phyloP scores from a whole-genome alignment of 75 land plant species.

The Cupressus sempervirens region DNA sequence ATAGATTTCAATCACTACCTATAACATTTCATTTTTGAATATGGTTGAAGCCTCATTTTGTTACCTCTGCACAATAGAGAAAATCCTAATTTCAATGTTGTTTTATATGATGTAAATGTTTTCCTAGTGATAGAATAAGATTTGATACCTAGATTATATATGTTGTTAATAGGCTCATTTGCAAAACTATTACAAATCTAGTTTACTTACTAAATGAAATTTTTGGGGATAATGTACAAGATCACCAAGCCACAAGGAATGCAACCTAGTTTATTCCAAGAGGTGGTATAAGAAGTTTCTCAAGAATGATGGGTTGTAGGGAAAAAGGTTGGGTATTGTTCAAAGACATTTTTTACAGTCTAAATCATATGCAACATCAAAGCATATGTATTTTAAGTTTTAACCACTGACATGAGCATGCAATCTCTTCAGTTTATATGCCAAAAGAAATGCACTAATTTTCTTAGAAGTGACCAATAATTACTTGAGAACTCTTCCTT shows the following conservation, averaged over 20 bases:
- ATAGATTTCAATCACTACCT: no score
- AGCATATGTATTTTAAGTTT: no score
- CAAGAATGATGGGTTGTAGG: conserved; percentile 32
- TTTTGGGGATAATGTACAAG: conserved; percentile 29
- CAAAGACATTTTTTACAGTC: background rate
- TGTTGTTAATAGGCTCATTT: conserved; percentile 25
- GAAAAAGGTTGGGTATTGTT: conserved; percentile 35
- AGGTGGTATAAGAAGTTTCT: conserved; percentile 41
- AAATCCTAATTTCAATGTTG: background rate
- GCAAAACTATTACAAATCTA: conserved; percentile 34
- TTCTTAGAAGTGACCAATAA: no score
- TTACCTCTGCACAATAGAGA: background rate
- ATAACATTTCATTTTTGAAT: no score
- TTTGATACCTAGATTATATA: background rate
- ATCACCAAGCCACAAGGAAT: conserved; percentile 21
- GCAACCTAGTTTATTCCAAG: conserved; percentile 32
- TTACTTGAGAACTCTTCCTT: conserved; percentile 9
- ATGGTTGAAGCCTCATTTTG: background rate
- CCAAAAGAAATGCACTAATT: no score
- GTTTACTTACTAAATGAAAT: conserved; percentile 35
- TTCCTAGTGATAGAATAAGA: background rate
- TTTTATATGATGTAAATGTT: background rate
- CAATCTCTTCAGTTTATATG: no score
- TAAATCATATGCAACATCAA: background rate
- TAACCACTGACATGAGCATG: no score